Evolutionary conservation across 2,329 filamentous ascomycete species (phyloP).

Genomic region (Curvularia eragrostidis): DNA sequence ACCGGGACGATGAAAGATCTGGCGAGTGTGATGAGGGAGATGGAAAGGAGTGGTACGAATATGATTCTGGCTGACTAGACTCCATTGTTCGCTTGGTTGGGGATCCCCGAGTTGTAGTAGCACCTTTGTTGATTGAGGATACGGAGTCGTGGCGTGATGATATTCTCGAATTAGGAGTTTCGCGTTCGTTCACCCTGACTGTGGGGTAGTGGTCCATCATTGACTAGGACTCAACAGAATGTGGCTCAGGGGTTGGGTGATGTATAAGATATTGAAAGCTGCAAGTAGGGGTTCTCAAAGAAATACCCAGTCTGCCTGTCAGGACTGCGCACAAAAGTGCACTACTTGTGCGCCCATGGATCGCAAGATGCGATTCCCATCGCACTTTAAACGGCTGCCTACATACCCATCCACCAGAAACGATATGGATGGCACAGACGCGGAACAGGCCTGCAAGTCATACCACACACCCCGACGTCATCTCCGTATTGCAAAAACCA

Average conservation of each 20-base stretch:
- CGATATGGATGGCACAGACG: slow-evolving; percentile 11
- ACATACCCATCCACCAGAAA: slow-evolving; percentile 7
- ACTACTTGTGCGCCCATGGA: neutral
- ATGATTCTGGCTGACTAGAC: neutral
- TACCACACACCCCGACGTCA: slow-evolving; percentile 22
- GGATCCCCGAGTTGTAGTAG: neutral
- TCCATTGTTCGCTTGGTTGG: slow-evolving; percentile 1
- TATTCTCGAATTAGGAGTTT: slow-evolving; percentile 21
- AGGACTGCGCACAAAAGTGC: neutral
- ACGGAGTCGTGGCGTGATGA: slow-evolving; percentile 28
- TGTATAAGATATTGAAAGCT: neutral
- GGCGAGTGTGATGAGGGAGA: slow-evolving; percentile 17
- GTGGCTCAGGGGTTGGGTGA: neutral
- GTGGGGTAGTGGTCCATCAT: slow-evolving; percentile 36
- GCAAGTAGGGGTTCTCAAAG: neutral
- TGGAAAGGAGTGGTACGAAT: slow-evolving; percentile 23
- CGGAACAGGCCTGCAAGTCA: slow-evolving; percentile 13
- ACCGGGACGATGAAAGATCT: slow-evolving; percentile 8
- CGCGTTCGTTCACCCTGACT: slow-evolving; percentile 30
- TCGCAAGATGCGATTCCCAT: slow-evolving; percentile 6
- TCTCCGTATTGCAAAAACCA: slow-evolving; percentile 18
- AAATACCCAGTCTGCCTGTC: neutral
- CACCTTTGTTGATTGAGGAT: slow-evolving; percentile 22
- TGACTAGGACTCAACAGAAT: neutral
- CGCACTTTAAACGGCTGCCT: slow-evolving; percentile 12